Conservation (phyloP, 768 basidiomycete genomes). For the Pleurotus sapidus region DNA sequence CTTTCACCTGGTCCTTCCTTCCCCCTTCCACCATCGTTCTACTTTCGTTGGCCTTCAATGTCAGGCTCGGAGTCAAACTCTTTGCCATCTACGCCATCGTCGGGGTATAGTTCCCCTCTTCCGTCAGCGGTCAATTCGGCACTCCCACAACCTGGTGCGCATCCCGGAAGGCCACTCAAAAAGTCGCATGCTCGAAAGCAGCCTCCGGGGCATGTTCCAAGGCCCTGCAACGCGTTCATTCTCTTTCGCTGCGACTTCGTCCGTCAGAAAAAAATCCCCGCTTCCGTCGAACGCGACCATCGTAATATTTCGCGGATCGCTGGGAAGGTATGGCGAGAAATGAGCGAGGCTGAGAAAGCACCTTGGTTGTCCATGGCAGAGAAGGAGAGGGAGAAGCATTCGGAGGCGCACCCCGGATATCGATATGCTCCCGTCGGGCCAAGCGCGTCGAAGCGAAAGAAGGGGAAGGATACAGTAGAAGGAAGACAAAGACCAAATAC, state of each 20-base stretch:
- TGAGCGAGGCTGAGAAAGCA: constrained; percentile 39
- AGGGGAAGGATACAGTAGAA: constrained; percentile 8
- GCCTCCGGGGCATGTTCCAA: constrained; percentile 56
- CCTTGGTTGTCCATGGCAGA: constrained; percentile 54
- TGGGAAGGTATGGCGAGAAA: constrained; percentile 62
- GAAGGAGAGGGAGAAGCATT: constrained; percentile 43
- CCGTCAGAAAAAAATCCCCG: constrained; percentile 54
- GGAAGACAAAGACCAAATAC: background rate
- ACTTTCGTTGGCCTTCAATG: background rate
- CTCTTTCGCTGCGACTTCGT: constrained; percentile 76
- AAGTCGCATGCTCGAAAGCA: constrained; percentile 43
- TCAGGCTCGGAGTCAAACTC: background rate
- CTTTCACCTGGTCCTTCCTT: background rate
- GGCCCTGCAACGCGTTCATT: constrained; percentile 78
- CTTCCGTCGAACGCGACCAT: constrained; percentile 58
- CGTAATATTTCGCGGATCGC: constrained; percentile 67
- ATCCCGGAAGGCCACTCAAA: background rate
- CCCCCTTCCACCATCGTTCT: background rate
- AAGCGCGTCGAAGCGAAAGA: constrained; percentile 6
- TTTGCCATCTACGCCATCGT: background rate
- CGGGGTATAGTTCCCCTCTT: background rate
- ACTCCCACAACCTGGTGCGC: background rate
- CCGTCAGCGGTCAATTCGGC: background rate
- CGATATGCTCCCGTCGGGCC: constrained; percentile 29
- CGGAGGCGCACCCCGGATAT: constrained; percentile 38